These are phyloP conservation scores for Isatis tinctoria DNA, from an alignment of 345 rosid species.

Conservation along the genomic window DNA sequence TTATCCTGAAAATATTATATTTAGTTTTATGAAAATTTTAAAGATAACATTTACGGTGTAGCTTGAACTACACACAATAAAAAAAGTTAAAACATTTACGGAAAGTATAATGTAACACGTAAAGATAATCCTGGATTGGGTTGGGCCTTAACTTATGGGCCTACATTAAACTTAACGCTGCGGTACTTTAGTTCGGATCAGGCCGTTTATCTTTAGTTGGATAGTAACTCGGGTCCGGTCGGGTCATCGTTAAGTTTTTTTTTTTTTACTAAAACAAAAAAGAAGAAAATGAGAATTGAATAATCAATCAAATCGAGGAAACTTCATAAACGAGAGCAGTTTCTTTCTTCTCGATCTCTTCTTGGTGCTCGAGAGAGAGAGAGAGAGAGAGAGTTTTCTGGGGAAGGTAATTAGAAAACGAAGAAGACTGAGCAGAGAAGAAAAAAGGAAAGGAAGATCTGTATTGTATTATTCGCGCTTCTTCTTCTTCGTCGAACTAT, in stretches of 20 bases:
- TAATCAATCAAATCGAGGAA: slow-evolving; percentile 30
- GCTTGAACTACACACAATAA: too few species aligned
- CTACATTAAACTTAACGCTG: neutral
- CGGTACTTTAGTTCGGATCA: neutral
- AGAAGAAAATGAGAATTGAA: neutral
- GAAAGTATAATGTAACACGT: too few species aligned
- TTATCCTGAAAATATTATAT: too few species aligned
- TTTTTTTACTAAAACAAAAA: neutral
- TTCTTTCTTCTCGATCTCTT: slow-evolving; percentile 28
- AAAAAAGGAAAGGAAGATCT: slow-evolving; percentile 21
- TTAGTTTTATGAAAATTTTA: too few species aligned
- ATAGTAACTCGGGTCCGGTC: neutral
- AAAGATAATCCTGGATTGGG: too few species aligned
- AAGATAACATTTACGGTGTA: too few species aligned
- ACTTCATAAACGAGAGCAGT: slow-evolving; percentile 15
- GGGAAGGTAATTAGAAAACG: neutral
- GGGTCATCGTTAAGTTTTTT: neutral
- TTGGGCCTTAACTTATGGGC: neutral
- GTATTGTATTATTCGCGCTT: neutral
- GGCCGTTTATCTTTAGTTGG: neutral
- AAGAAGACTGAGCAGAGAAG: too few species aligned
- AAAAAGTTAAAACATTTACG: too few species aligned
- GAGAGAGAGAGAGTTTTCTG: neutral
- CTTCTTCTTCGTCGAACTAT: slow-evolving; percentile 14
- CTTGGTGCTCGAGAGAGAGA: slow-evolving; percentile 27